Base-by-base conservation (phyloP, 345 rosid species). In the Salix koriyanagi region DNA sequence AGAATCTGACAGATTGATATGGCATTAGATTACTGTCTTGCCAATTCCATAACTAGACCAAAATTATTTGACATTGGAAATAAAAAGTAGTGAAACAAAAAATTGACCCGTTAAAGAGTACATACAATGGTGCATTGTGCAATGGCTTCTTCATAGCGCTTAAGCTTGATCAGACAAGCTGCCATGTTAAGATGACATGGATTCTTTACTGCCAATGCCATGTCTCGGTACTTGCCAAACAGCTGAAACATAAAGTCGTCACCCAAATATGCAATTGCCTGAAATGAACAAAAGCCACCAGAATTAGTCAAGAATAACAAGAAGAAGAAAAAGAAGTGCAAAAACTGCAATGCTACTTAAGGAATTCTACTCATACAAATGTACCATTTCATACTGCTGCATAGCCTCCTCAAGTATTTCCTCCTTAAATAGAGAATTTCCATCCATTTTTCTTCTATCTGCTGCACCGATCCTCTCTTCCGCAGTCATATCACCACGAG, bases 381-480 rank as follows among this genome's bases (percentile, higher is more conserved):
- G 69, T 25, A 93, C 99, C 98, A 93, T 95, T 87, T 95, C 99
- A 91, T 95, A 95, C 77, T 95, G 97, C 76, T 91, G 98, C 91
- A 91, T 89, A 79, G 99, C 99, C 86, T 93, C 98, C 85, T 93
- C 97, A 52, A 91, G 79, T 85, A 93, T 91, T 39, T 87, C 96
- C 54, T 89, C 97, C 80, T 89, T 90, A 73, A 88, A 95, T 23
- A 93, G 83, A 66, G 84, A 78, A 87, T 95, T 95, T 70, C 99
- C 98, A 70, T 95, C 97, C 97, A 89, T 93, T 85, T 91, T 95
- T 83, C 97, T 85, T 84, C 94, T 81, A 79, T 93, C 99, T 69
- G 99, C 98, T 54, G 93, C 88, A 74, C 97, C 91, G 75, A 95
- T 91, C 82, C 98, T 89, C 84, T 93, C 99, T 86, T 95, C 98